Base-by-base conservation (phyloP, 805 yeast genomes). In the Candida anglica region DNA sequence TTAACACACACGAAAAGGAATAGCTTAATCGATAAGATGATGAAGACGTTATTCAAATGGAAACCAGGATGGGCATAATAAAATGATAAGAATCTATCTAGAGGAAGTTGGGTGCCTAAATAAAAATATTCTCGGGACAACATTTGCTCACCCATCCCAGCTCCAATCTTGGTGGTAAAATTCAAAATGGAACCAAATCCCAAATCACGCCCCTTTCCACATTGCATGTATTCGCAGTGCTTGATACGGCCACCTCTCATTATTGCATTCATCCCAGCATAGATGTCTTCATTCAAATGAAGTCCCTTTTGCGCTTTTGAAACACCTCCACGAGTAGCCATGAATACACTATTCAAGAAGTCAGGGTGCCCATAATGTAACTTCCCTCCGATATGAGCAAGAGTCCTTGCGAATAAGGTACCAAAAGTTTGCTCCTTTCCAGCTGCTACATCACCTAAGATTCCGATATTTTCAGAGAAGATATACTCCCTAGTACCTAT, bases 81-180 rank as follows among this genome's bases (percentile, higher is more conserved):
- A 69, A 84, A 84, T 7, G 91, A 80, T 43, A 84, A 70, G 71
- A 84, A 81, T 61, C 91, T 74, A 56, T 84, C 91, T 50, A 84
- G 61, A 28, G 91, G 93, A 42, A 84, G 65, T 53, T 80, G 88
- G 24, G 91, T 80, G 52, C 91, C 87, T 58, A 84, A 60, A 59
- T 83, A 82, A 61, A 79, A 84, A 57, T 84, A 84, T 58, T 84
- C 94, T 64, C 94, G 73, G 18, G 89, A 82, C 40, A 84, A 66
- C 80, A 84, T 81, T 59, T 84, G 94, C 62, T 84, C 94, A 59
- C 93, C 93, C 94, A 84, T 84, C 63, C 94, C 94, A 46, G 93
- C 89, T 62, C 94, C 94, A 73, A 84, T 83, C 63, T 84, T 84
- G 27, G 89, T 83, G 15, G 88, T 83, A 73, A 84, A 84, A 62